Percentiles rank a stretch among this genome's conserved stretches.
phyloP scores from a whole-genome alignment of 768 basidiomycete genomes.

The Pisolithus tinctorius region DNA sequence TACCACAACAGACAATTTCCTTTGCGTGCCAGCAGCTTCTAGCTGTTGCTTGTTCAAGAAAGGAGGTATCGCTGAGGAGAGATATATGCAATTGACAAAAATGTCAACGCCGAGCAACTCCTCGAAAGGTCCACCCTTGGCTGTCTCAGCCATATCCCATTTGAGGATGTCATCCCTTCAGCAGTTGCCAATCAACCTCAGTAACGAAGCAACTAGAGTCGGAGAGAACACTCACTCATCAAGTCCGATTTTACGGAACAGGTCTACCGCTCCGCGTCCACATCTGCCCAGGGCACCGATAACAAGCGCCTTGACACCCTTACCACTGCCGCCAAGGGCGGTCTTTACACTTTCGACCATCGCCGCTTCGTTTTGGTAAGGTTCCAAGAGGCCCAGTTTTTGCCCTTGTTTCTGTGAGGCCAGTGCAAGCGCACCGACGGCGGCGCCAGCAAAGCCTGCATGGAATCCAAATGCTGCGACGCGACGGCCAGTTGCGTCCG shows the following conservation, averaged over 20 bases:
- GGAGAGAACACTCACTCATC: conserved; percentile 59
- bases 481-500: conserved; percentile 74
- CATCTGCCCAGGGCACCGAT: conserved; percentile 96
- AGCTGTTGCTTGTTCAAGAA: conserved; percentile 74
- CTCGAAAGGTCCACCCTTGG: conserved; percentile 91
- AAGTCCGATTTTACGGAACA: conserved; percentile 94
- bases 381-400: conserved; percentile 61
- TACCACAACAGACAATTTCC: conserved; percentile 77
- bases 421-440: conserved; percentile 78
- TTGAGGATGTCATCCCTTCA: conserved; percentile 86
- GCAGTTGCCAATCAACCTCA: background rate
- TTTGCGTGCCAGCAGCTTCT: conserved; percentile 55
- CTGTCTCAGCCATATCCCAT: conserved; percentile 97
- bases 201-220: background rate
- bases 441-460: conserved; percentile 97
- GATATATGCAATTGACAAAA: conserved; percentile 99
- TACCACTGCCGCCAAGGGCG: conserved; percentile 59
- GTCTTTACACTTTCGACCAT: conserved; percentile 75
- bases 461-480: conserved; percentile 98
- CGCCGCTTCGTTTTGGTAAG: conserved; percentile 76
- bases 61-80: conserved; percentile 76
- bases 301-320: conserved; percentile 79
- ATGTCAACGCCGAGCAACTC: conserved; percentile 97
- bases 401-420: conserved; percentile 59
- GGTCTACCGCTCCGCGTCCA: conserved; percentile 89